Percentiles rank a stretch among this genome's conserved stretches.
Conservation (phyloP, 2,329 filamentous ascomycete genomes). For the Fusarium aywerte region DNA sequence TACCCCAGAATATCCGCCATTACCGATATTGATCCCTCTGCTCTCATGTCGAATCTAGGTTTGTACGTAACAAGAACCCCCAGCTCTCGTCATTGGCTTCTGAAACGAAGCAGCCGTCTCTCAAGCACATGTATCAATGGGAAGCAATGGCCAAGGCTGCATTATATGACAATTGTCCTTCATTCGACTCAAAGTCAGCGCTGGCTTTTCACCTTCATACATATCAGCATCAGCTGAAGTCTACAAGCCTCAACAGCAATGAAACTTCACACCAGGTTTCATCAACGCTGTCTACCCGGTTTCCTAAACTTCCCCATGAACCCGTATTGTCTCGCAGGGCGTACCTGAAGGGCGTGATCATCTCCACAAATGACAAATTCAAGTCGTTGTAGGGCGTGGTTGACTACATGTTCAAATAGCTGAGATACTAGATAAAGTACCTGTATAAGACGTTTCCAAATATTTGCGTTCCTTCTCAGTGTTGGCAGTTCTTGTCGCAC, state of each 20-base stretch:
- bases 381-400: conserved; percentile 20
- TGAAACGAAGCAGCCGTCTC: neutral
- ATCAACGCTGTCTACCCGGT: neutral
- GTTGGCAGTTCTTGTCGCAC: neutral
- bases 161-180: neutral
- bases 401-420: neutral
- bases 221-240: fast-evolving
- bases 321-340: conserved; percentile 23
- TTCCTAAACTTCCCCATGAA: conserved; percentile 26
- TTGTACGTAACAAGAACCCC: conserved; percentile 29
- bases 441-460: neutral
- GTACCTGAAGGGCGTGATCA: conserved; percentile 5
- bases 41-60: conserved; percentile 10
- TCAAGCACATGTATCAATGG: neutral
- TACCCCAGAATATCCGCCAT: conserved; percentile 13
- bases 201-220: neutral
- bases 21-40: neutral
- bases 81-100: neutral
- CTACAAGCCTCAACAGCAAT: neutral
- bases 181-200: neutral
- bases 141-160: too few relatives aligned
- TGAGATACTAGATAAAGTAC: neutral
- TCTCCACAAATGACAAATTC: conserved; percentile 25
- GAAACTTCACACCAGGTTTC: neutral
- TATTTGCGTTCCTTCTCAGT: neutral